Percentiles rank a stretch among this genome's conserved stretches.
phyloP scores from a whole-genome alignment of 163 green algal species.

The Scenedesmus sp. region DNA sequence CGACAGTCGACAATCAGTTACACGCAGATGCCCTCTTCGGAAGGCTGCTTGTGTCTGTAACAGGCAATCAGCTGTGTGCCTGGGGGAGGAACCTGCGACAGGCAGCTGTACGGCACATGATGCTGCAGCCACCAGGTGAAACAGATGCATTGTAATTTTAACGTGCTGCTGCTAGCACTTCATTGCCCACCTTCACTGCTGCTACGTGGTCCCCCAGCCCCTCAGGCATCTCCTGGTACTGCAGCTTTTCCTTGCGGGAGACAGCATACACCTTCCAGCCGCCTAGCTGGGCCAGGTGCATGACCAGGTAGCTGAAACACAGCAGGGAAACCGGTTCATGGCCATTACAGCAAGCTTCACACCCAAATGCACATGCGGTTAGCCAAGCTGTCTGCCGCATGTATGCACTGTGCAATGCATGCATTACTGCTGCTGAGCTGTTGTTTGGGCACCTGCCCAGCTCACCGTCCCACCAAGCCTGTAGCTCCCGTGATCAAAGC shows the following conservation, averaged over 20 bases:
- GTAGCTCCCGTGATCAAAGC: not conserved
- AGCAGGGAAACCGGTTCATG: not conserved
- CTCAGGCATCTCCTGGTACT: conserved; percentile 22
- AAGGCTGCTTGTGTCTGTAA: too few relatives aligned
- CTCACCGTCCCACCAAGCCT: not conserved
- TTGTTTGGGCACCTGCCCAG: not conserved
- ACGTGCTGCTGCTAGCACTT: not conserved
- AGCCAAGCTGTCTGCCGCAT: not conserved
- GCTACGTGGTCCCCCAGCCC: not conserved
- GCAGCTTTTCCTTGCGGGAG: conserved; percentile 33
- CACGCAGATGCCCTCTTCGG: too few relatives aligned
- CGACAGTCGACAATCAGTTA: too few relatives aligned
- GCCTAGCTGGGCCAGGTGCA: conserved; percentile 12
- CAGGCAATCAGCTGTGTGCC: too few relatives aligned
- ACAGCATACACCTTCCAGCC: conserved; percentile 26
- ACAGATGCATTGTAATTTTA: not conserved
- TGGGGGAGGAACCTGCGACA: too few relatives aligned
- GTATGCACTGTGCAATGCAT: not conserved
- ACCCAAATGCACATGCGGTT: not conserved
- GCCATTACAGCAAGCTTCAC: not conserved
- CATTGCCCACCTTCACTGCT: conserved; percentile 10
- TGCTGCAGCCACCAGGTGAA: not conserved
- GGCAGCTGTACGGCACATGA: too few relatives aligned
- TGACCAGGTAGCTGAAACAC: conserved; percentile 8
- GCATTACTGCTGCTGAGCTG: not conserved